phyloP scores from a whole-genome alignment of 2,329 filamentous ascomycete genomes.

The Alternaria dauci region DNA sequence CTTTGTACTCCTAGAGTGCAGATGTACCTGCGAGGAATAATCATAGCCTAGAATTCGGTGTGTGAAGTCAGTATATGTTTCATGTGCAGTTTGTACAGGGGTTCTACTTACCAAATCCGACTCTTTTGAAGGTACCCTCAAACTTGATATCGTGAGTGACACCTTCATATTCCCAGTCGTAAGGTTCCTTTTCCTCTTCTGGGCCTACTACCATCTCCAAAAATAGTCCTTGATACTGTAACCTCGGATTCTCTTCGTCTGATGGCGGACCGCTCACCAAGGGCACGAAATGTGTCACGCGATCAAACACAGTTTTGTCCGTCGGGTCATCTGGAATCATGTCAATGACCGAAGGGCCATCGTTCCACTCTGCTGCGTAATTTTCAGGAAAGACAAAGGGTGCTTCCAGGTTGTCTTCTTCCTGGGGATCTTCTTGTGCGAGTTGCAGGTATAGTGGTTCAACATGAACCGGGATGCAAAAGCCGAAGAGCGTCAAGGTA shows the following conservation, averaged over 20 bases:
- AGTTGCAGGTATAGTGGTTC: neutral
- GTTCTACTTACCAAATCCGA: neutral
- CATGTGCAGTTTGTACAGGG: too few species aligned
- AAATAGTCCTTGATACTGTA: neutral
- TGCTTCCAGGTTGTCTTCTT: neutral
- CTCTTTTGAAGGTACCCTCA: neutral
- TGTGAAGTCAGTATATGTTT: too few species aligned
- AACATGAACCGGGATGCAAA: neutral
- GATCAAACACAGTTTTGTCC: neutral
- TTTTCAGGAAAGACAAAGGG: neutral
- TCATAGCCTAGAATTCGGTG: neutral
- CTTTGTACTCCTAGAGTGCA: neutral
- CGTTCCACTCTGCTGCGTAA: neutral
- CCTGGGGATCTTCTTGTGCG: neutral
- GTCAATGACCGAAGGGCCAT: neutral
- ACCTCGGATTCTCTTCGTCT: neutral
- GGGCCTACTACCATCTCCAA: neutral
- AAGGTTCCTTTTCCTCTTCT: neutral
- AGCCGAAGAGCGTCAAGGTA: neutral
- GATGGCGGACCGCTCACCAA: neutral
- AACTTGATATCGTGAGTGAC: too few species aligned
- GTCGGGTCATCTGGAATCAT: neutral
- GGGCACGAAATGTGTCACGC: slow-evolving; percentile 1
- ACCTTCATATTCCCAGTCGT: neutral
- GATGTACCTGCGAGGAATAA: neutral